Evolutionary conservation across 2,329 filamentous ascomycete genomes (phyloP).

Genomic region (Paecilomyces formosus): DNA sequence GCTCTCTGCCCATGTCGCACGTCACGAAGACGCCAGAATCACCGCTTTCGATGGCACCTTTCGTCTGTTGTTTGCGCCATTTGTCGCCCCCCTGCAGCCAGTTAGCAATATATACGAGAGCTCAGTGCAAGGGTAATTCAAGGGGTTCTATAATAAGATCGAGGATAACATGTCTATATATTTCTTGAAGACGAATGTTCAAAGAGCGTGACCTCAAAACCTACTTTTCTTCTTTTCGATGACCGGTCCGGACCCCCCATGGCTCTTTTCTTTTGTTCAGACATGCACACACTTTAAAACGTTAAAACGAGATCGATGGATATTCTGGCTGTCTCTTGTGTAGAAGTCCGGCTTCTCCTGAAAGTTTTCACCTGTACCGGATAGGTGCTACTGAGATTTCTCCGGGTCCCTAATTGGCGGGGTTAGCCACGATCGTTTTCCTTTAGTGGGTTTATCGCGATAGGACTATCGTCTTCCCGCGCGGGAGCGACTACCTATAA

Average conservation of each 20-base stretch:
- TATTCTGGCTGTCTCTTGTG: not conserved
- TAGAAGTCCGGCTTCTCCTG: not conserved
- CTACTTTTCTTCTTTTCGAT: conserved; percentile 28
- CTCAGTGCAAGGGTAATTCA: not conserved
- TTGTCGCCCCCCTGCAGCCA: conserved; percentile 18
- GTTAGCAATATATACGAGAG: conserved; percentile 4
- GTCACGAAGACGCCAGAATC: conserved; percentile 58
- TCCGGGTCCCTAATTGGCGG: not conserved
- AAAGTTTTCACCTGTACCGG: not conserved
- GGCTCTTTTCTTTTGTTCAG: conserved; percentile 21
- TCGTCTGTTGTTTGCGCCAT: conserved; percentile 20
- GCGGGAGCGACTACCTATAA: not conserved
- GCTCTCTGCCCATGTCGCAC: conserved; percentile 55
- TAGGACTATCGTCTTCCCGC: not conserved
- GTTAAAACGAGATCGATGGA: not conserved
- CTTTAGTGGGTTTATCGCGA: not conserved
- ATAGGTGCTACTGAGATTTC: not conserved
- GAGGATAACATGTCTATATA: not conserved
- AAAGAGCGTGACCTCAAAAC: not conserved
- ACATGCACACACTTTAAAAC: conserved; percentile 10
- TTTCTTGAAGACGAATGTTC: not conserved
- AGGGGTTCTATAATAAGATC: not conserved
- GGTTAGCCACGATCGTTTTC: not conserved
- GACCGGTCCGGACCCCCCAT: conserved; percentile 20
- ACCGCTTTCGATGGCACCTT: conserved; percentile 34